A percentile compares a stretch with the other conserved stretches of the same genome.
Conservation (phyloP, 257 asterid species). For the Solanum dulcamara region DNA sequence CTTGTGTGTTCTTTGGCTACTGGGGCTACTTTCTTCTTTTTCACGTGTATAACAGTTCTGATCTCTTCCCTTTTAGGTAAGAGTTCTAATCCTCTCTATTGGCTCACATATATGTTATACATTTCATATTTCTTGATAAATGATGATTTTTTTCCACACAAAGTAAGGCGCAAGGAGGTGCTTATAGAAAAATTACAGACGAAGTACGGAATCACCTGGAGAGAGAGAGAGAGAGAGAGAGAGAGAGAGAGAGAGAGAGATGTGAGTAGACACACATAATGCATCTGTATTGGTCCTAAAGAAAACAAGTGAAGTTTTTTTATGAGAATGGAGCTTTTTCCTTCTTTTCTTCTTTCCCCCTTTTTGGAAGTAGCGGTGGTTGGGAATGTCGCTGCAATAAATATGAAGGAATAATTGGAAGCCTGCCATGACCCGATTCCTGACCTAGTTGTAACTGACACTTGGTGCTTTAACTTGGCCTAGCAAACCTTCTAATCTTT, state of each 20-base stretch:
- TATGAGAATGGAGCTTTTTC: not conserved
- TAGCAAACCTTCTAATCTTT: not conserved
- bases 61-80: slow-evolving; percentile 81
- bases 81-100: not conserved
- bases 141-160: not conserved
- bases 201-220: not conserved
- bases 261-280: not conserved
- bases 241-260: too few species aligned
- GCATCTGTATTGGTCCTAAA: not conserved
- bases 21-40: slow-evolving; percentile 78
- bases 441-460: not conserved
- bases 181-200: not conserved
- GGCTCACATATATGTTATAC: not conserved
- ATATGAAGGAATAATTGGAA: not conserved
- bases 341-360: not conserved
- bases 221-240: not conserved
- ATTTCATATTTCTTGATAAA: not conserved
- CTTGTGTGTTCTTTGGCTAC: slow-evolving; percentile 62
- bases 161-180: not conserved
- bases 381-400: not conserved
- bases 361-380: not conserved
- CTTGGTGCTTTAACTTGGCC: not conserved
- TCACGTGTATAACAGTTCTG: slow-evolving; percentile 30
- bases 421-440: not conserved
- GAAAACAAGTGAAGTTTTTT: not conserved